phyloP scores from a whole-genome alignment of 108 stramenopile species.

The Skeletonema potamos region DNA sequence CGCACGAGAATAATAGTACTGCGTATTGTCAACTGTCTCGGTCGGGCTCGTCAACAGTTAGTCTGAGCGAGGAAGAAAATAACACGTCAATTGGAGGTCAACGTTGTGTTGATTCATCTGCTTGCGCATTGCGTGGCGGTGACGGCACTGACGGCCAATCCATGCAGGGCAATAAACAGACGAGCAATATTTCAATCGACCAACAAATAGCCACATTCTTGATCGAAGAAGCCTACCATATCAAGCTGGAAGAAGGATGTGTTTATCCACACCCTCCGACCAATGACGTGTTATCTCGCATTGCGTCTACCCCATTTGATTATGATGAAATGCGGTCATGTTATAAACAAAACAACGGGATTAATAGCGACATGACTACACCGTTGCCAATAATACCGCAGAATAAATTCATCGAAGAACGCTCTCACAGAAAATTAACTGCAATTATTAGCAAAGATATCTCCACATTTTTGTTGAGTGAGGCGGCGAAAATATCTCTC shows the following conservation, averaged over 20 bases:
- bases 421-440: not conserved
- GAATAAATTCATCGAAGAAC: not conserved
- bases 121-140: not conserved
- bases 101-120: not conserved
- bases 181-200: not conserved
- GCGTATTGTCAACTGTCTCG: not conserved
- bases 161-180: not conserved
- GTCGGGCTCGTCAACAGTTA: not conserved
- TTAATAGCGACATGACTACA: not conserved
- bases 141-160: not conserved
- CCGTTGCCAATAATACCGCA: slow-evolving; percentile 1
- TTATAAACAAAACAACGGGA: not conserved
- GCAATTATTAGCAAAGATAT: not conserved
- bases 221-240: not conserved
- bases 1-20: not conserved
- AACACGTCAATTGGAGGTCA: not conserved
- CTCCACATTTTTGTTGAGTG: not conserved
- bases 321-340: not conserved
- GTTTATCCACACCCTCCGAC: not conserved
- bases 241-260: not conserved
- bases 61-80: not conserved
- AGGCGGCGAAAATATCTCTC: not conserved
- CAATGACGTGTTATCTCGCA: slow-evolving; percentile 3
- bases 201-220: not conserved
- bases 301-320: slow-evolving; percentile 6